A percentile compares a stretch with the other conserved stretches of the same genome.
These are phyloP conservation scores for Rhodotorula sp. DNA, from an alignment of 1,284 basidiomycete species.

Conservation along the genomic window DNA sequence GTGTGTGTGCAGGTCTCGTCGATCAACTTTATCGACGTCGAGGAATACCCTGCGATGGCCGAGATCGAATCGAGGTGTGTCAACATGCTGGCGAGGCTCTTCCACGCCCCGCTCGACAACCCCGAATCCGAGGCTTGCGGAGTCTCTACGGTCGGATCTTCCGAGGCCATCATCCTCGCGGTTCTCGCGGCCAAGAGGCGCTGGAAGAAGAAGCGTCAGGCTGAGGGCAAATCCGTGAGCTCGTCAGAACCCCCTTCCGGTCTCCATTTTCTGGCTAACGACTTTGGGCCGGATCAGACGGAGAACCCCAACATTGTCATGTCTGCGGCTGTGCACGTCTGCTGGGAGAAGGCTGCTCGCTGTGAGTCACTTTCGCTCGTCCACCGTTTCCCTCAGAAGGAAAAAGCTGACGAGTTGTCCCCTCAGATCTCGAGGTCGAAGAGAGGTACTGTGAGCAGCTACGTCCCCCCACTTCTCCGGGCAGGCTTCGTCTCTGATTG, in stretches of 20 bases:
- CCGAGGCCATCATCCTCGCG: slow-evolving; percentile 49
- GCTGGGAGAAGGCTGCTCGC: slow-evolving; percentile 47
- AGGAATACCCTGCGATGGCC: slow-evolving; percentile 46
- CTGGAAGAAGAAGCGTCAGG: slow-evolving; percentile 47
- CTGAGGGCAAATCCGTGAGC: slow-evolving; percentile 44
- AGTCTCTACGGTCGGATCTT: slow-evolving; percentile 48
- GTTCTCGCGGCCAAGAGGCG: slow-evolving; percentile 47
- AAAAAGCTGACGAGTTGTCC: neutral
- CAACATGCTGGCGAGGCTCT: slow-evolving; percentile 48
- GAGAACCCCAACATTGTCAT: slow-evolving; percentile 50
- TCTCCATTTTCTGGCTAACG: no score
- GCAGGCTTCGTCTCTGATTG: neutral
- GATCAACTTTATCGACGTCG: slow-evolving; percentile 47
- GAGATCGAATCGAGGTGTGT: slow-evolving; percentile 58
- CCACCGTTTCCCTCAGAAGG: no score
- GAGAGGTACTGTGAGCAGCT: slow-evolving; percentile 23
- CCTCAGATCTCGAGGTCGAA: slow-evolving; percentile 46
- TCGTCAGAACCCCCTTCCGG: neutral
- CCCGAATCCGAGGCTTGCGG: slow-evolving; percentile 39
- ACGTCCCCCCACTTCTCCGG: neutral
- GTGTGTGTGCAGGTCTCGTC: slow-evolving; percentile 28
- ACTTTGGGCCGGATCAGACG: neutral
- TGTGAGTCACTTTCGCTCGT: neutral
- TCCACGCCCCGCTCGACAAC: slow-evolving; percentile 48
- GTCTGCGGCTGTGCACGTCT: slow-evolving; percentile 48